Evolutionary conservation across 2,329 filamentous ascomycete genomes (phyloP), one percentile per base, ranked within the genome.

Genomic region (Colletotrichum sp.): DNA sequence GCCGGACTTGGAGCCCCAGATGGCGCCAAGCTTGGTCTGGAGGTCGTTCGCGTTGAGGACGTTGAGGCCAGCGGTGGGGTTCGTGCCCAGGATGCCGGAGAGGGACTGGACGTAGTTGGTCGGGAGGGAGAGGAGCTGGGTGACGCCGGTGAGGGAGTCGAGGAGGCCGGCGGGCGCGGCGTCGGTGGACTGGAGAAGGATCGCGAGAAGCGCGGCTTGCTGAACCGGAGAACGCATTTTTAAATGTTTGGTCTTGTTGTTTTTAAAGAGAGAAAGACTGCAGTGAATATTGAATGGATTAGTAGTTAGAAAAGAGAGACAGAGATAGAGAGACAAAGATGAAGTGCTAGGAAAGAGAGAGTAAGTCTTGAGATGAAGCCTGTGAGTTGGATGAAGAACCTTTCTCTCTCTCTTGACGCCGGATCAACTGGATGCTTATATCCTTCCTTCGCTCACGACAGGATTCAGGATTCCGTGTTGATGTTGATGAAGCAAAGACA

Each of bases 101-200:
- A 76, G 32, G 26, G 44, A 26, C 4, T 67, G 44, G 6, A 57
- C 63, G 18, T 76, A 76, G 57, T 68, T 44, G n/a, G 57, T 26
- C 8, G 73, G 73, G 13, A 76, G 70, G 44, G 68, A 15, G n/a
- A 73, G 12, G 5, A 68, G 63, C 26, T 73, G 44, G 8, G 69
- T 59, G 8, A 64, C 44, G 16, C 26, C 69, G 8, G 30, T 24
- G 30, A 72, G 34, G 15, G 28, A 15, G 52, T 76, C 73, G 34
- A 76, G 63, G 16, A 76, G 73, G 18, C 69, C 69, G 21, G 63
- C 44, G 8, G 73, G 73, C 5, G 73, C 73, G 28, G 69, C 69
- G 21, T 68, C 34, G 16, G 63, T 44, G 7, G 64, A 64, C 1
- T 59, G 55, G 10, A 76, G 30, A 21, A 68, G 4, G 10, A 72